Conservation (phyloP, 495 filamentous ascomycete species). For the Penicillium mononematosum region DNA sequence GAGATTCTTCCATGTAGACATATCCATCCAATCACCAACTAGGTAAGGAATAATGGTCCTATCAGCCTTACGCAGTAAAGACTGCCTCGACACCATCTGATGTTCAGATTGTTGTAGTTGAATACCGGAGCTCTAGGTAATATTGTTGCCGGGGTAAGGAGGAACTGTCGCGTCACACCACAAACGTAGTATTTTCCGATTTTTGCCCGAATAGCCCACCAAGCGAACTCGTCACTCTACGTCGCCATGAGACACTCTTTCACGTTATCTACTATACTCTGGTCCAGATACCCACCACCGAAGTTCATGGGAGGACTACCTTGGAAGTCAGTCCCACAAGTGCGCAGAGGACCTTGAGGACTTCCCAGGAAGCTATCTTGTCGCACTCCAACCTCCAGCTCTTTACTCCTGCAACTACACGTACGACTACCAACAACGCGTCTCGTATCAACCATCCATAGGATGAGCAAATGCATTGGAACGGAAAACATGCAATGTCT, state of each 20-base stretch:
- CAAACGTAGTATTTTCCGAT: not conserved
- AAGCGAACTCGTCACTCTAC: not conserved
- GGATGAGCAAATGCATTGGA: constrained; percentile 27
- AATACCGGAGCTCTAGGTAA: not conserved
- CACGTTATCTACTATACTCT: not conserved
- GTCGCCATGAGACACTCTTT: not conserved
- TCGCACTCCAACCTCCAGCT: not conserved
- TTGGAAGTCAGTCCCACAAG: not conserved
- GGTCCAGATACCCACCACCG: not conserved
- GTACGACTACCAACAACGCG: not conserved
- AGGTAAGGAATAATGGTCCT: no score
- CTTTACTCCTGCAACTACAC: not conserved
- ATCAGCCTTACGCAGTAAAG: no score
- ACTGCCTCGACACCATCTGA: not conserved
- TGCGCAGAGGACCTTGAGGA: constrained; percentile 6
- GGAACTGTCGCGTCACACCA: not conserved
- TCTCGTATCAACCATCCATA: constrained; percentile 7
- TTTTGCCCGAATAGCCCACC: not conserved
- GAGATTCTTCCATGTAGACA: not conserved
- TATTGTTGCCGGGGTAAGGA: not conserved
- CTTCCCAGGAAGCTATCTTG: not conserved
- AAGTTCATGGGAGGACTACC: not conserved
- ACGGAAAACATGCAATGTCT: constrained; percentile 28
- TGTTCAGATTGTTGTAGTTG: not conserved
- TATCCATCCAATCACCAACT: not conserved